Evolutionary conservation across 192 early-diverging fungal genomes (phyloP).

Genomic region (Coemansia sp.): DNA sequence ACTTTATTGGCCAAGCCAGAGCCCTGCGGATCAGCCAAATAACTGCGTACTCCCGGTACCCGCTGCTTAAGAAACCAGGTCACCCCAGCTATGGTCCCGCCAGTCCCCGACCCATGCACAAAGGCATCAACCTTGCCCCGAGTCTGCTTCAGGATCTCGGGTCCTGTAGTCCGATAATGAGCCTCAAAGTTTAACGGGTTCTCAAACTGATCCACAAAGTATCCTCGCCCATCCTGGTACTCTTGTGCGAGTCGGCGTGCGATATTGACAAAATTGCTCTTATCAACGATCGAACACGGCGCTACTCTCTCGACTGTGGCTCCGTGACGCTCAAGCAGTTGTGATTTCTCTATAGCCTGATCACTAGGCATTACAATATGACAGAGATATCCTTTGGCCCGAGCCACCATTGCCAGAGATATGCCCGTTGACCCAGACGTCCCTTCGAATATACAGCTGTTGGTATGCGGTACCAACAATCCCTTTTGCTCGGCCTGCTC

Average conservation of each 20-base stretch:
- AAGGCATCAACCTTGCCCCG: conserved; percentile 75
- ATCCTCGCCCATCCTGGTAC: conserved; percentile 61
- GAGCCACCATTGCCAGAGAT: conserved; percentile 87
- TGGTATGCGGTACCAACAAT: conserved; percentile 71
- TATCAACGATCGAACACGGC: conserved; percentile 90
- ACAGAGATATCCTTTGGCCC: conserved; percentile 88
- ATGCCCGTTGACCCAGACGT: conserved; percentile 97
- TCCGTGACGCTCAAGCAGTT: conserved; percentile 77
- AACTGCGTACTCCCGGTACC: conserved; percentile 63
- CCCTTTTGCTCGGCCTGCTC: conserved; percentile 73
- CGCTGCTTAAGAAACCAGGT: conserved; percentile 78
- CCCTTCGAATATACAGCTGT: conserved; percentile 88
- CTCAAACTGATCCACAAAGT: conserved; percentile 96
- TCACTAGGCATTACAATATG: conserved; percentile 99
- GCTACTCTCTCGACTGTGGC: conserved; percentile 91
- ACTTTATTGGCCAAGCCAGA: conserved; percentile 92
- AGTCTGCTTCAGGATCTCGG: conserved; percentile 75
- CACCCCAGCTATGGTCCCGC: conserved; percentile 92
- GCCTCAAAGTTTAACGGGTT: conserved; percentile 82
- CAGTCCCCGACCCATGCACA: conserved; percentile 90
- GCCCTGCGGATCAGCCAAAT: conserved; percentile 90
- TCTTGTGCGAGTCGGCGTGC: conserved; percentile 76
- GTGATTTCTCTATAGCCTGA: conserved; percentile 87
- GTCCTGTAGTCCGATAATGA: conserved; percentile 84
- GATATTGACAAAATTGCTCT: conserved; percentile 90